phyloP scores from a whole-genome alignment of 768 basidiomycete genomes.

The Boletus reticulatus region DNA sequence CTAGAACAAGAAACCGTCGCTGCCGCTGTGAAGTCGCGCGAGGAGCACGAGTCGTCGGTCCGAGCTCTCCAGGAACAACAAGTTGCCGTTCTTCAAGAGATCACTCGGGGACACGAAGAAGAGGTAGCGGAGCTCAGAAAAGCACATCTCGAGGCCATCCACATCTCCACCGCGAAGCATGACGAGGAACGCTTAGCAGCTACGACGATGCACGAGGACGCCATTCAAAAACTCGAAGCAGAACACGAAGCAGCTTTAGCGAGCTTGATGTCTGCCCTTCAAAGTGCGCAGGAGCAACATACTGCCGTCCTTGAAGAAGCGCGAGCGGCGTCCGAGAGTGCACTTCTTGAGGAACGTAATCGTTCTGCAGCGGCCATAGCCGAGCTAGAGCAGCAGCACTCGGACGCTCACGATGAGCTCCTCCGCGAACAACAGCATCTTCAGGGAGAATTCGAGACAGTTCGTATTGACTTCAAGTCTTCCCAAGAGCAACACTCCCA shows the following conservation, averaged over 20 bases:
- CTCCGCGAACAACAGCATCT: constrained; percentile 36
- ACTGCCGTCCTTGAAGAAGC: constrained; percentile 36
- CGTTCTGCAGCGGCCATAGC: constrained; percentile 43
- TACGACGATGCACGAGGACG: constrained; percentile 42
- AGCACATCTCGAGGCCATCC: constrained; percentile 44
- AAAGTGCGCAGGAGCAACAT: constrained; percentile 36
- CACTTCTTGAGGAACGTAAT: constrained; percentile 46
- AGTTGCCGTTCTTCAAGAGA: constrained; percentile 48
- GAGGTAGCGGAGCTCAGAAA: constrained; percentile 49
- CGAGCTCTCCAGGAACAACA: constrained; percentile 55
- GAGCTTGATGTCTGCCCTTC: constrained; percentile 39
- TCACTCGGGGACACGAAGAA: constrained; percentile 55
- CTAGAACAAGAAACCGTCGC: constrained; percentile 46
- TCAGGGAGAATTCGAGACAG: constrained; percentile 54
- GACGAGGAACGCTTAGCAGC: constrained; percentile 38
- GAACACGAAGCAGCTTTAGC: constrained; percentile 50
- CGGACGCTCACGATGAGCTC: constrained; percentile 44
- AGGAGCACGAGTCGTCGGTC: constrained; percentile 49
- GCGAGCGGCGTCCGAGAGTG: constrained; percentile 31
- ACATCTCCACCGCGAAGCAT: constrained; percentile 25
- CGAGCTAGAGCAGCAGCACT: constrained; percentile 49
- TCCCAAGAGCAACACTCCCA: constrained; percentile 15
- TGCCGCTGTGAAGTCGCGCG: constrained; percentile 37
- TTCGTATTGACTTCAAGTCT: constrained; percentile 43
- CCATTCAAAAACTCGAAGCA: constrained; percentile 37